A percentile compares a stretch with the other conserved stretches of the same genome.
These are phyloP conservation scores for Morella rubra DNA, from an alignment of 306 rosid species.

Conservation along the genomic window DNA sequence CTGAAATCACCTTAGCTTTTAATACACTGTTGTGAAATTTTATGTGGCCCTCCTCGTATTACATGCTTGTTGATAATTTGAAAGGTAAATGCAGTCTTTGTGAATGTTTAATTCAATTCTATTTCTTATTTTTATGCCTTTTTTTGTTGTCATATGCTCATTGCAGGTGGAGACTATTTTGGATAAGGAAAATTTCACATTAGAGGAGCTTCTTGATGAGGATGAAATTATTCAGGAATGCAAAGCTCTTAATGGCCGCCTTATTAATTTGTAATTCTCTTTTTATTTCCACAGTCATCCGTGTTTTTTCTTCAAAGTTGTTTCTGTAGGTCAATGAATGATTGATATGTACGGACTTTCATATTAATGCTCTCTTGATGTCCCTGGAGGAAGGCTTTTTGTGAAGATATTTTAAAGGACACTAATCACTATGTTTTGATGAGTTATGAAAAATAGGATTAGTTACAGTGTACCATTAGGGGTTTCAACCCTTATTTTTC, in stretches of 20 bases:
- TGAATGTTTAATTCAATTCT: neutral
- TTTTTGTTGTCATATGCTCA: slow-evolving; percentile 18
- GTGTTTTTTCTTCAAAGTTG: slow-evolving; percentile 16
- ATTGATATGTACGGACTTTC: slow-evolving; percentile 9
- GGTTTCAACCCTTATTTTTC: slow-evolving; percentile 9
- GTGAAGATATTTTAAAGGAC: neutral
- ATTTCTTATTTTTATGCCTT: slow-evolving; percentile 8
- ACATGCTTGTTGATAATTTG: neutral
- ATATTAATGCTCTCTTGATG: slow-evolving; percentile 9
- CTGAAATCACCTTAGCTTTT: neutral
- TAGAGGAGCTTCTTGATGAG: slow-evolving; percentile 96
- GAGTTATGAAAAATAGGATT: slow-evolving; percentile 2
- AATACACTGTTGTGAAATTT: neutral
- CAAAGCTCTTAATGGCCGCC: slow-evolving; percentile 95
- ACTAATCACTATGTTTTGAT: slow-evolving; percentile 20
- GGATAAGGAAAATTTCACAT: slow-evolving; percentile 82
- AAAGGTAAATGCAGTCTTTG: slow-evolving; percentile 13
- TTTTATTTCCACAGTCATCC: slow-evolving; percentile 14
- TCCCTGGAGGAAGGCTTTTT: slow-evolving; percentile 9
- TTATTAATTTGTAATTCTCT: slow-evolving; percentile 85
- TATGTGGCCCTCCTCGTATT: neutral
- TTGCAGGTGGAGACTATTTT: slow-evolving; percentile 95
- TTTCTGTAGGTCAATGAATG: neutral
- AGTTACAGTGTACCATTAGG: slow-evolving; percentile 11
- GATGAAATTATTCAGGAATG: slow-evolving; percentile 99